Evolutionary conservation across 2,329 filamentous ascomycete genomes (phyloP), one percentile per base, ranked within the genome.

Genomic region (Fonsecaea erecta): DNA sequence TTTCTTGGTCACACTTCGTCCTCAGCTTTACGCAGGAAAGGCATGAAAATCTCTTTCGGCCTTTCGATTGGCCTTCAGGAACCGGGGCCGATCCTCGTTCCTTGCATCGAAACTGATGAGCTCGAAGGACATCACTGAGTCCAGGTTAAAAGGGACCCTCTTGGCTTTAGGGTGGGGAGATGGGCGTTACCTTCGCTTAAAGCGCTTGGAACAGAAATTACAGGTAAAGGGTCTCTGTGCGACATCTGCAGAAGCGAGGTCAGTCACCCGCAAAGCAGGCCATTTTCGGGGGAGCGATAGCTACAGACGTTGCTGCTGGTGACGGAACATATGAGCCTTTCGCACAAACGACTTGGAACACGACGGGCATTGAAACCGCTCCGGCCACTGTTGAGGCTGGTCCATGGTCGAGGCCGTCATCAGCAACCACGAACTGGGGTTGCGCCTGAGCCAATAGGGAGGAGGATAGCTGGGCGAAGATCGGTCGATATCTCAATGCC

Each of bases 251-350:
- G 16, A 37, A 32, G 24, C 43, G 34, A 32, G 37, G 43, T 35
- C 14, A 24, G 43, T n/a, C 26, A 35, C 30, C 24, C 43, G 21
- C 21, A 12, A 24, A 46, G 12, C 52, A 21, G 21, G 34, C 11
- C 1, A 34, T 21, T 52, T 62, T 26, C 60, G n/a, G 63, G 60
- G 28, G 3, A 16, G 0, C 18, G 9, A 26, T 52, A 46, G 54
- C 26, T 40, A 66, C 68, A 30, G 51, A 70, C 68, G 68, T 52
- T 70, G 68, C 46, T 70, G 68, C 57, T 70, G 68, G 59, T 70
- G 68, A 21, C 68, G 63, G 37, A 70, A 34, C 68, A 70, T 70
- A 61, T 70, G 68, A n/a, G 68, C 68, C 58, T 68, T 68, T 21
- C 66, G 62, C 58, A 68, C 66, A 60, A 68, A 68, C 2, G 66